phyloP scores from a whole-genome alignment of 2,329 filamentous ascomycete genomes.

The Sarocladiaceae sp. region DNA sequence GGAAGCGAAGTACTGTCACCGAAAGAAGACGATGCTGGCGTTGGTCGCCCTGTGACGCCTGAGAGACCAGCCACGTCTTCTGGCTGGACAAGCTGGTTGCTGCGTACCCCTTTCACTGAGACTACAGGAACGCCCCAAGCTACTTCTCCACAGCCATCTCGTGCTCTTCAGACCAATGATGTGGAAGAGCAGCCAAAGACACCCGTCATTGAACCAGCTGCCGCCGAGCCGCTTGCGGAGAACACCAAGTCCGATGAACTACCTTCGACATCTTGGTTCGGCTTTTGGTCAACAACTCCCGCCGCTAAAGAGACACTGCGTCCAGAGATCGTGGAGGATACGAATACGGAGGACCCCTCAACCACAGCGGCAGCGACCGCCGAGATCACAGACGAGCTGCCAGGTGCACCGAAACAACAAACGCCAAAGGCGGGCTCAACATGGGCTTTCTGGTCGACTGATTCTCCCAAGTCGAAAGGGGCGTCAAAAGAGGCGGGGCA shows the following conservation, averaged over 20 bases:
- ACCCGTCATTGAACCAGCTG: constrained; percentile 15
- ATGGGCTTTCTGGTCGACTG: constrained; percentile 78
- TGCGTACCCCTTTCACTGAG: constrained; percentile 23
- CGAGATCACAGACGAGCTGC: constrained; percentile 21
- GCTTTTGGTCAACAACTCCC: constrained; percentile 30
- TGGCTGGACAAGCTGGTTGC: constrained; percentile 54
- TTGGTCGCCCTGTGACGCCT: constrained; percentile 9
- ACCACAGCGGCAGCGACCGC: constrained; percentile 22
- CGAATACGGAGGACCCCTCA: no score
- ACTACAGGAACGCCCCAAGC: constrained; percentile 12
- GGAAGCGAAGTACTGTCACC: neutral
- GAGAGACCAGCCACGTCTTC: constrained; percentile 29
- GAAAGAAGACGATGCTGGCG: neutral
- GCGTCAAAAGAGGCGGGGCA: constrained; percentile 20
- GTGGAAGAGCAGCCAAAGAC: constrained; percentile 10
- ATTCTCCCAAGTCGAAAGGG: constrained; percentile 34
- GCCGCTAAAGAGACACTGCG: no score
- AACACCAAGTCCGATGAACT: constrained; percentile 15
- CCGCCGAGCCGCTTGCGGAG: constrained; percentile 6
- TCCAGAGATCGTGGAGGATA: no score
- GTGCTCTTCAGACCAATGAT: constrained; percentile 12
- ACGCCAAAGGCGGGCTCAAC: constrained; percentile 56
- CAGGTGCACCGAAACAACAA: constrained; percentile 34
- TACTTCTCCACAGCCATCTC: constrained; percentile 12
- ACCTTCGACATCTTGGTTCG: constrained; percentile 33